Conservation (phyloP, 208 protist species). For the Crithidia mellificae region DNA sequence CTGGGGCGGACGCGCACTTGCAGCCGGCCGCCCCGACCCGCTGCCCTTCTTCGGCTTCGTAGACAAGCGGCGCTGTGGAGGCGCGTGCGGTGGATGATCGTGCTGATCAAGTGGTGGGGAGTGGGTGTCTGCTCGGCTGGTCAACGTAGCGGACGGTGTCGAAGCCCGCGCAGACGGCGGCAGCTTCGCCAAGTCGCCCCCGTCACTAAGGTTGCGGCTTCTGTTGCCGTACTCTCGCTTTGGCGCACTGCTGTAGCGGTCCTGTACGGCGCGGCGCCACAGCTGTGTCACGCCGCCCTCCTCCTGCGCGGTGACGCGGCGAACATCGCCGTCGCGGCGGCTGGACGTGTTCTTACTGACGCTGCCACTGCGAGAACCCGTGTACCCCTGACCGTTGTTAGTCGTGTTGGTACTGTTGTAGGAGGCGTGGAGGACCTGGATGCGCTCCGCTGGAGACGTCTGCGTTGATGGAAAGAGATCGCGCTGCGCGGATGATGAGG, state of each 20-base stretch:
- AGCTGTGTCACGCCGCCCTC: conserved; percentile 59
- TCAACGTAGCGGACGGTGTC: not conserved
- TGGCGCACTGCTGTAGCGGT: not conserved
- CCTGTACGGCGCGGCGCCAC: conserved; percentile 46
- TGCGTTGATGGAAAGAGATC: not conserved
- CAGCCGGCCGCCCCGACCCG: not conserved
- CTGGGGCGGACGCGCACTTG: not conserved
- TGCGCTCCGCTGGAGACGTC: not conserved
- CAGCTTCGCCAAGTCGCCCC: not conserved
- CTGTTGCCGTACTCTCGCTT: too few relatives aligned
- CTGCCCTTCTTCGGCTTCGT: not conserved
- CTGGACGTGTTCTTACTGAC: not conserved
- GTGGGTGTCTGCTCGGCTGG: not conserved
- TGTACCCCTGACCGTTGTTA: not conserved
- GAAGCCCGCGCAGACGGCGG: not conserved
- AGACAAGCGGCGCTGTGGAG: conserved; percentile 2
- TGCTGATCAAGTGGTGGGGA: too few relatives aligned
- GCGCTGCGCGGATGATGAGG: conserved; percentile 1
- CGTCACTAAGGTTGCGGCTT: too few relatives aligned
- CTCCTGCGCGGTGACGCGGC: conserved; percentile 31
- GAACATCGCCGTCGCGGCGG: not conserved
- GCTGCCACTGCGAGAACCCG: too few relatives aligned
- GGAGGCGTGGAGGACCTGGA: not conserved
- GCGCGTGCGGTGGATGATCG: too few relatives aligned
- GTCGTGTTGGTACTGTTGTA: not conserved